Percentiles rank a stretch among this genome's conserved stretches.
phyloP scores from a whole-genome alignment of 805 yeast species.

The Barnettozyma salicaria region DNA sequence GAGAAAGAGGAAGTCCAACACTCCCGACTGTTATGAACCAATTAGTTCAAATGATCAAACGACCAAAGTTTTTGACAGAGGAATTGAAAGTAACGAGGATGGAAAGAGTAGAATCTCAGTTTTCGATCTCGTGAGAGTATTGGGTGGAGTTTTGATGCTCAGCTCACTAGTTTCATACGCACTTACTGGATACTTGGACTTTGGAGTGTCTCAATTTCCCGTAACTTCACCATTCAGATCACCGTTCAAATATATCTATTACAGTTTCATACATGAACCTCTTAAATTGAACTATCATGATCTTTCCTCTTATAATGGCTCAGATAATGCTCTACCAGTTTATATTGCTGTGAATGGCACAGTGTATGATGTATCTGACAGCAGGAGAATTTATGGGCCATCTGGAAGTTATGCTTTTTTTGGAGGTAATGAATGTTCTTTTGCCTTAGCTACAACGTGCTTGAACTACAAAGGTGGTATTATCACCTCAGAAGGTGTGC shows the following conservation, averaged over 20 bases:
- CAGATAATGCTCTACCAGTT: slow-evolving; percentile 37
- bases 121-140: slow-evolving; percentile 20
- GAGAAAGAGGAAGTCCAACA: too few species aligned
- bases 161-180: slow-evolving; percentile 12
- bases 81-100: neutral
- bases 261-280: slow-evolving; percentile 3
- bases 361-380: slow-evolving; percentile 46
- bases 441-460: slow-evolving; percentile 58
- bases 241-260: slow-evolving; percentile 1
- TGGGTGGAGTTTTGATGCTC: slow-evolving; percentile 16
- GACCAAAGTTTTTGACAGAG: too few species aligned
- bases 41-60: too few species aligned
- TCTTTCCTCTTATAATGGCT: slow-evolving; percentile 39
- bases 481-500: slow-evolving; percentile 27
- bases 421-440: slow-evolving; percentile 49
- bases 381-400: slow-evolving; percentile 41
- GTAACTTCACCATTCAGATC: neutral
- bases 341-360: slow-evolving; percentile 47
- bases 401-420: slow-evolving; percentile 41
- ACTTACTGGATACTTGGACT: slow-evolving; percentile 27
- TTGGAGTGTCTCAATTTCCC: slow-evolving; percentile 31
- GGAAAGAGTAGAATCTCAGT: neutral
- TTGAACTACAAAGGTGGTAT: slow-evolving; percentile 50
- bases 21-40: too few species aligned
- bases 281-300: slow-evolving; percentile 33